Conservation (phyloP, 345 rosid genomes). For the Corchorus capsularis region DNA sequence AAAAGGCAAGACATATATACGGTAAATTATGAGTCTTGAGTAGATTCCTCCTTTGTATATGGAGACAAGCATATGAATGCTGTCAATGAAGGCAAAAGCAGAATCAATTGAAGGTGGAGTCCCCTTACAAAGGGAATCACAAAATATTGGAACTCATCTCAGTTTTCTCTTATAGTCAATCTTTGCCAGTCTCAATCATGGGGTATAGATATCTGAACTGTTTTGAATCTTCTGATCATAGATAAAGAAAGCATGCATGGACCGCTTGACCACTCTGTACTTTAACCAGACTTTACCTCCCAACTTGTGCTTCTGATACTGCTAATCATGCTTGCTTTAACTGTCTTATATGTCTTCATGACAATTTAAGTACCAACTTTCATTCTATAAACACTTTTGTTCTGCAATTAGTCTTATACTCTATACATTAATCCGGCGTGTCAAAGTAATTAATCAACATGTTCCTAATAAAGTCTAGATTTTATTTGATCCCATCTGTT, state of each 20-base stretch:
- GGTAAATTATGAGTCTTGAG: neutral
- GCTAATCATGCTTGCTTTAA: neutral
- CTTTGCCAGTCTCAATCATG: neutral
- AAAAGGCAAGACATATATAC: neutral
- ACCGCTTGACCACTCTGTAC: neutral
- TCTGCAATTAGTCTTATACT: too few species aligned
- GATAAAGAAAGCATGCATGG: neutral
- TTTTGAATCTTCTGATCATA: neutral
- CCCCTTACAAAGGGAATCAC: constrained; percentile 17
- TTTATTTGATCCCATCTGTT: too few species aligned
- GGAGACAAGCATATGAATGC: constrained; percentile 27
- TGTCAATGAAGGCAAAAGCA: neutral
- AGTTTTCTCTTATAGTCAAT: neutral
- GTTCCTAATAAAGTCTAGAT: too few species aligned
- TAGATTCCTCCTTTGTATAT: constrained; percentile 28
- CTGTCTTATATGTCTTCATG: too few species aligned
- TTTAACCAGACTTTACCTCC: neutral
- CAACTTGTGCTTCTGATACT: neutral
- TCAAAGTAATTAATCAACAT: too few species aligned
- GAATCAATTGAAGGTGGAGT: constrained; percentile 1
- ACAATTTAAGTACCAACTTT: too few species aligned
- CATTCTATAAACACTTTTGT: too few species aligned
- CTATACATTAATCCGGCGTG: too few species aligned
- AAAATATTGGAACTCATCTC: neutral
- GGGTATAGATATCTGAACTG: neutral